Evolutionary conservation across 1,139 yeast species (phyloP).

Genomic region (Insectozyma bohioensis): DNA sequence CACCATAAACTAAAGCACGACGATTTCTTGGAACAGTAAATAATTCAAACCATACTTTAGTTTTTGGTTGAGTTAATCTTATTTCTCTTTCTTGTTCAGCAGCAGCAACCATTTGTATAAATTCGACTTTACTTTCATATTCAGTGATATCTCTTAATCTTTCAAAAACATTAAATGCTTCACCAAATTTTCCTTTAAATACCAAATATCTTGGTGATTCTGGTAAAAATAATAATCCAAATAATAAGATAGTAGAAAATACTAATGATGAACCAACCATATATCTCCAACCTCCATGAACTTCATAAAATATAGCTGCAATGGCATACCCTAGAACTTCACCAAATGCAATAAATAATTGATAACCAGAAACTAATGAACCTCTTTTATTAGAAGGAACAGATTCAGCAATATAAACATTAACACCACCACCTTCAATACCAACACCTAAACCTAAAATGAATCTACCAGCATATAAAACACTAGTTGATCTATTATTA

Average conservation of each 20-base stretch:
- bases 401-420: constrained; percentile 58
- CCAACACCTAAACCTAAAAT: constrained; percentile 59
- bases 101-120: constrained; percentile 44
- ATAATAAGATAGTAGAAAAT: constrained; percentile 49
- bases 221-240: constrained; percentile 49
- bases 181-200: constrained; percentile 49
- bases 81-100: constrained; percentile 29
- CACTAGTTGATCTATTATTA: constrained; percentile 22
- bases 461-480: constrained; percentile 57
- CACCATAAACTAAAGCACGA: constrained; percentile 56
- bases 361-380: constrained; percentile 54
- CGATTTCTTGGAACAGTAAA: constrained; percentile 54
- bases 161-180: constrained; percentile 56
- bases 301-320: constrained; percentile 55
- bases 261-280: constrained; percentile 60
- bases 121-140: constrained; percentile 44
- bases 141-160: constrained; percentile 46
- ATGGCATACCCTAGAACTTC: constrained; percentile 58
- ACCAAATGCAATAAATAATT: constrained; percentile 58
- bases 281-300: constrained; percentile 57
- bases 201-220: constrained; percentile 56
- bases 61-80: constrained; percentile 22
- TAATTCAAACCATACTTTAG: constrained; percentile 46
- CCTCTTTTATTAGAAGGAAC: constrained; percentile 61
- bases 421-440: constrained; percentile 61